phyloP scores from a whole-genome alignment of 2,329 filamentous ascomycete genomes.

The Bertia moriformis region DNA sequence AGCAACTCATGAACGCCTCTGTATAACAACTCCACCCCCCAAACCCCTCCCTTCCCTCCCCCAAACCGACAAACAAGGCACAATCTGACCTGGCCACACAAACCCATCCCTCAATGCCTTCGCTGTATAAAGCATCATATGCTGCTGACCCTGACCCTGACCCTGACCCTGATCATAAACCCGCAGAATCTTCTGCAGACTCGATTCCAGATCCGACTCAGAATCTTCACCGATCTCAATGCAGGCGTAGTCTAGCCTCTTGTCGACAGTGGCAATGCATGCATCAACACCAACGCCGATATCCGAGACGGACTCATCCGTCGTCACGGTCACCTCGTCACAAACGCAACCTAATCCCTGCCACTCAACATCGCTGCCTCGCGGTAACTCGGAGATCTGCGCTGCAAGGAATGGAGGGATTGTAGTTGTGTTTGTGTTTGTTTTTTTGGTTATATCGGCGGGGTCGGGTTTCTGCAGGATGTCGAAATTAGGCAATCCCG shows the following conservation, averaged over 20 bases:
- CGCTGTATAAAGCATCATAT: neutral
- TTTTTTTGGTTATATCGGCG: constrained; percentile 7
- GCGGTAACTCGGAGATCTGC: constrained; percentile 37
- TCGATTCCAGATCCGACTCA: neutral
- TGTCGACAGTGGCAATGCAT: too few species aligned
- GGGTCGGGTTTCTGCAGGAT: constrained; percentile 3
- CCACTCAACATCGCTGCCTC: constrained; percentile 44
- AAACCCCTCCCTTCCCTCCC: neutral
- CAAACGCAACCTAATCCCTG: constrained; percentile 25
- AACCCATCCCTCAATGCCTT: neutral
- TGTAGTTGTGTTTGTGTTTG: constrained; percentile 1
- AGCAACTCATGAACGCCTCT: too few species aligned
- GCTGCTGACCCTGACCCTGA: too few species aligned
- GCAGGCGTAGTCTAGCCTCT: neutral
- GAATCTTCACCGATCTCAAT: neutral
- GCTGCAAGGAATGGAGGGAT: constrained; percentile 35
- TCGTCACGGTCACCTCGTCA: constrained; percentile 2
- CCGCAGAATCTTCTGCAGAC: neutral
- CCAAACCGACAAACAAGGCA: neutral
- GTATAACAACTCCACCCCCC: neutral
- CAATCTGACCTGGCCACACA: neutral
- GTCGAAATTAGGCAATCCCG: neutral
- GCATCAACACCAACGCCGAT: too few species aligned
- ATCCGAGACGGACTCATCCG: too few species aligned
- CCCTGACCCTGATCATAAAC: too few species aligned